Evolutionary conservation across 73 alveolate genomes (phyloP), one percentile per base, ranked within the genome.

Genomic region (Loxodes magnus): DNA sequence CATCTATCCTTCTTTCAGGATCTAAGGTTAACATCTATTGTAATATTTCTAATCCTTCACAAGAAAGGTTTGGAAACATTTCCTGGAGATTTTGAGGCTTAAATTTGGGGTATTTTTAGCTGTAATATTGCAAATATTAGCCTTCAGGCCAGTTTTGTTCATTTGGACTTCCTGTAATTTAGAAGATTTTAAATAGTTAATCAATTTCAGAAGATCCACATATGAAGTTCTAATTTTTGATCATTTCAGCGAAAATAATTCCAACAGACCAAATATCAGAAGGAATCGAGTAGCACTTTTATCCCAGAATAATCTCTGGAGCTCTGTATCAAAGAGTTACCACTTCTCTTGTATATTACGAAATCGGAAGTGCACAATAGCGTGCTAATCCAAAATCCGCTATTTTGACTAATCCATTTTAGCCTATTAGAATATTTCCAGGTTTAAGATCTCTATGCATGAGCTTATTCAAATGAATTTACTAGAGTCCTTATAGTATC

Each of bases 351-450:
- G 95, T 83, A 28, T 70, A 79, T 20, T 68, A 61, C 43, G 74
- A 79, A 16, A 50, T 38, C 3, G 79, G 77, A 3, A 50, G 27
- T 43, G 33, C 64, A 63, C 15, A 55, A 38, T 60, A 74, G 52
- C 92, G 70, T 7, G 95, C 86, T 24, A 83, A 56, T 2, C 95
- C 95, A 79, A 83, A 83, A 74, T 83, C 95, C n/a, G 95, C 83
- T 57, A 83, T 64, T 77, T 82, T 82, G 23, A 77, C 59, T 26
- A 41, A 56, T 0, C 78, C 79, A 51, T 79, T 66, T 14, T 67
- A 48, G n/a, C 64, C 69, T 19, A 79, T 39, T 62, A 79, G 31
- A 14, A 79, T 35, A 67, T 79, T 79, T 53, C 72, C 56, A 22
- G 77, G 56, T 58, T 79, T 79, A 22, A 79, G 63, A 42, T 79